Evolutionary conservation across 345 rosid genomes (phyloP).

Genomic region (Clarkia xantiana): DNA sequence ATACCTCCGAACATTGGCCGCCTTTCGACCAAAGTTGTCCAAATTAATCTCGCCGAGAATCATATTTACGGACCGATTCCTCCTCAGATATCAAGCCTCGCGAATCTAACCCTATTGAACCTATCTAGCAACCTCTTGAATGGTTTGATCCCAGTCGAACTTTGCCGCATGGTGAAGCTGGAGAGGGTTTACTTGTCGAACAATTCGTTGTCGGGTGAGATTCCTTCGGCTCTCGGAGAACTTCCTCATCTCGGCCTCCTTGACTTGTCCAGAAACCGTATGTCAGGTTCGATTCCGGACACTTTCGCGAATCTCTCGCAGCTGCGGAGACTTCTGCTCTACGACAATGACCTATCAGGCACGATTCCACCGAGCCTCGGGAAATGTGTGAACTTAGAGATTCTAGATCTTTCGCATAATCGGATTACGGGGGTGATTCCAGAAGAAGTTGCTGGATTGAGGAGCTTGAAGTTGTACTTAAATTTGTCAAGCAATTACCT

Average conservation of each 20-base stretch:
- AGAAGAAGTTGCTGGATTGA: constrained; percentile 43
- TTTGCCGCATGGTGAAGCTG: constrained; percentile 47
- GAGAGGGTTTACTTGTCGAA: constrained; percentile 75
- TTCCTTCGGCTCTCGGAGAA: constrained; percentile 60
- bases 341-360: constrained; percentile 59
- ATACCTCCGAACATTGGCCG: constrained; percentile 48
- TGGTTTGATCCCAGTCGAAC: constrained; percentile 51
- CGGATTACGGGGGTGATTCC: constrained; percentile 56
- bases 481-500: constrained; percentile 72
- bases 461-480: constrained; percentile 71
- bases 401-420: constrained; percentile 72
- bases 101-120: constrained; percentile 64
- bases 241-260: constrained; percentile 67
- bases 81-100: constrained; percentile 55
- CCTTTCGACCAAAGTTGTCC: constrained; percentile 48
- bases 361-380: constrained; percentile 58
- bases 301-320: constrained; percentile 64
- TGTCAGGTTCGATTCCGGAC: constrained; percentile 70
- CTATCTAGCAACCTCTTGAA: constrained; percentile 66
- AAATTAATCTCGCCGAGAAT: constrained; percentile 69
- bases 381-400: constrained; percentile 61
- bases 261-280: constrained; percentile 67
- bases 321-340: constrained; percentile 48
- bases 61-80: constrained; percentile 64
- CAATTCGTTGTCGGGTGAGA: constrained; percentile 55